Evolutionary conservation across 2,329 filamentous ascomycete genomes (phyloP).

Genomic region (Clonostachys solani): DNA sequence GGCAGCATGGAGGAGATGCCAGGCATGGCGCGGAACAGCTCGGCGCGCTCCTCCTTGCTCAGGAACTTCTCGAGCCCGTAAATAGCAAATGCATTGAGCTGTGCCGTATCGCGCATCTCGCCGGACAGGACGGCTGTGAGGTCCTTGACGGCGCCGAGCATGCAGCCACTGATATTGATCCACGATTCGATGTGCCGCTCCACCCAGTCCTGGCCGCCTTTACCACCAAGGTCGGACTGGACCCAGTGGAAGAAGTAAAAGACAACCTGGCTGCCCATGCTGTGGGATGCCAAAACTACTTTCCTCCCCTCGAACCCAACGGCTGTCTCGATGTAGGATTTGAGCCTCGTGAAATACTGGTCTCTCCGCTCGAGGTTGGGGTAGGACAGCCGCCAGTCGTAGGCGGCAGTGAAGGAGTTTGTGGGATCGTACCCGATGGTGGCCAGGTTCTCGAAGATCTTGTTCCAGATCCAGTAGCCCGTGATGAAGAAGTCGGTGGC

Average conservation of each 20-base stretch:
- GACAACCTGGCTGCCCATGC: conserved; percentile 94
- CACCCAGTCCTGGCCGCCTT: conserved; percentile 84
- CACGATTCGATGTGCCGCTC: conserved; percentile 86
- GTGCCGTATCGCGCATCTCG: conserved; percentile 97
- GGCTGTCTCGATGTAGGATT: conserved; percentile 84
- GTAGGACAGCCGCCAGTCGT: conserved; percentile 94
- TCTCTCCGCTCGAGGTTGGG: conserved; percentile 85
- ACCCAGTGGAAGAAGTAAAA: conserved; percentile 84
- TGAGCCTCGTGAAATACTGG: conserved; percentile 89
- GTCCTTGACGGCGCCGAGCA: conserved; percentile 92
- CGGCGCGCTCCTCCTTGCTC: conserved; percentile 81
- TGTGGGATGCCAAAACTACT: conserved; percentile 83
- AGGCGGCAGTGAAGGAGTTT: conserved; percentile 63
- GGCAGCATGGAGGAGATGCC: conserved; percentile 96
- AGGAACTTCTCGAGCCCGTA: conserved; percentile 96
- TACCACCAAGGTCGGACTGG: conserved; percentile 71
- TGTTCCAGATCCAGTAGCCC: conserved; percentile 98
- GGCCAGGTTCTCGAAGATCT: conserved; percentile 94
- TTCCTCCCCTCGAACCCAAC: conserved; percentile 72
- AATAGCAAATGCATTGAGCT: conserved; percentile 92
- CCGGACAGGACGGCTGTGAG: conserved; percentile 87
- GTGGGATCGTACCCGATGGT: conserved; percentile 93
- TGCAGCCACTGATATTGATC: conserved; percentile 98
- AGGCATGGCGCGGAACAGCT: conserved; percentile 95
- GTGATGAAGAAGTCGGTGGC: conserved; percentile 93